Percentiles rank a stretch among this genome's conserved stretches.
These are phyloP conservation scores for Juglanconis oblonga DNA, from an alignment of 2,329 filamentous ascomycete species.

Conservation along the genomic window DNA sequence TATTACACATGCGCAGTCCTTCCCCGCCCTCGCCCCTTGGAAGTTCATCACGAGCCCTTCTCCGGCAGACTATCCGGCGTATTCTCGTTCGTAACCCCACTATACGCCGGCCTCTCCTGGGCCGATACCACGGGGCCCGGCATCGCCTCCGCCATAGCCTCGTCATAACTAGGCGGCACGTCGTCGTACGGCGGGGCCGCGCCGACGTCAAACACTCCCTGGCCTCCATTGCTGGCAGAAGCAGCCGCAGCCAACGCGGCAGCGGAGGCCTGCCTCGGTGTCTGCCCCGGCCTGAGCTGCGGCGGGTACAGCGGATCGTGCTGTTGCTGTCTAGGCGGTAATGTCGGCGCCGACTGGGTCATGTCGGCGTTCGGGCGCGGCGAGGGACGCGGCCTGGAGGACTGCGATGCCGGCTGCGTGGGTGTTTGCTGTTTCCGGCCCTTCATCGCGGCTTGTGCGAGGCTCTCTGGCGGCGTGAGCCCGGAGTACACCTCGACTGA, in stretches of 20 bases:
- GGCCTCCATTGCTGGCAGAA: neutral
- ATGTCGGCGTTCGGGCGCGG: conserved; percentile 30
- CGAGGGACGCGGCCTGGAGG: conserved; percentile 20
- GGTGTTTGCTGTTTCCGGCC: conserved; percentile 10
- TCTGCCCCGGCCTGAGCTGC: conserved; percentile 39
- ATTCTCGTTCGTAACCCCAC: conserved; percentile 60
- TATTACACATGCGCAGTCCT: too few species aligned
- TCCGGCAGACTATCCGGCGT: conserved; percentile 48
- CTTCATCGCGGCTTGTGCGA: conserved; percentile 60
- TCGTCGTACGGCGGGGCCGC: conserved; percentile 57
- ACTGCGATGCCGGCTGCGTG: conserved; percentile 19
- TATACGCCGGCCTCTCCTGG: conserved; percentile 63
- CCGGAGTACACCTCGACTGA: conserved; percentile 80
- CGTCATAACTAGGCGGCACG: conserved; percentile 92
- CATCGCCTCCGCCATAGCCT: conserved; percentile 78
- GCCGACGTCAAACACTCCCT: neutral
- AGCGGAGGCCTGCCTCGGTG: neutral
- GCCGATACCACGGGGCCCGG: conserved; percentile 66
- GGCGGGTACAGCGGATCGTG: conserved; percentile 57
- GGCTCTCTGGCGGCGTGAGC: conserved; percentile 73
- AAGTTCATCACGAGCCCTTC: conserved; percentile 31
- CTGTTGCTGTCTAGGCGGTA: conserved; percentile 20
- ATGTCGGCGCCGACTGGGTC: conserved; percentile 25
- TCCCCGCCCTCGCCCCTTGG: neutral
- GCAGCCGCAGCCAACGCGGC: neutral